phyloP scores from a whole-genome alignment of 2,329 filamentous ascomycete genomes.

The Arthrobotrys conoides region DNA sequence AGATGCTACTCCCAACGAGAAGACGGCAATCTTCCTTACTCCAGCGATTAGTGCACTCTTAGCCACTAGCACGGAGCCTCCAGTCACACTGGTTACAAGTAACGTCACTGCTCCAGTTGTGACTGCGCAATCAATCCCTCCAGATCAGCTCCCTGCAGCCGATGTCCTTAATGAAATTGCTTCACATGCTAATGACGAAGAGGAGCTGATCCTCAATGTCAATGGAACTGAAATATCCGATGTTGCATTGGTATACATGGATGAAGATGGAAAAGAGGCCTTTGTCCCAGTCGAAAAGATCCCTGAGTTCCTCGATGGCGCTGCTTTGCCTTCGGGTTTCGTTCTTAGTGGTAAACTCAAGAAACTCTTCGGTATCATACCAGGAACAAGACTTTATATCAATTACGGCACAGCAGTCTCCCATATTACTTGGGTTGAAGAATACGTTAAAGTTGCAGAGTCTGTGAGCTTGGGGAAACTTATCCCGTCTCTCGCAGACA shows the following conservation, averaged over 20 bases:
- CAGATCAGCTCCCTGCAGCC: conserved; percentile 20
- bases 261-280: conserved; percentile 1
- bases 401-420: conserved; percentile 24
- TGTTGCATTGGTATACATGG: conserved; percentile 4
- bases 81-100: conserved; percentile 2
- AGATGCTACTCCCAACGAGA: conserved; percentile 11
- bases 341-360: conserved; percentile 23
- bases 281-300: conserved; percentile 18
- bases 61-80: conserved; percentile 21
- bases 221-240: conserved; percentile 20
- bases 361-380: conserved; percentile 18
- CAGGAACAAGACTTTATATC: conserved; percentile 18
- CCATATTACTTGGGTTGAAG: conserved; percentile 20
- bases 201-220: conserved; percentile 12
- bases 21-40: conserved; percentile 24
- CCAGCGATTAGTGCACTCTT: conserved; percentile 29
- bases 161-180: conserved; percentile 19
- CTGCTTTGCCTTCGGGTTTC: conserved; percentile 15
- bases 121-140: conserved; percentile 21
- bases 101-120: conserved; percentile 14
- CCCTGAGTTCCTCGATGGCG: conserved; percentile 4
- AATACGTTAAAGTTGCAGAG: conserved; percentile 27
- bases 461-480: conserved; percentile 24
- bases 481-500: conserved; percentile 11
- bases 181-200: conserved; percentile 11